Evolutionary conservation across 805 yeast genomes (phyloP), one percentile per base, ranked within the genome.

Genomic region (Lipomyces starkeyi): DNA sequence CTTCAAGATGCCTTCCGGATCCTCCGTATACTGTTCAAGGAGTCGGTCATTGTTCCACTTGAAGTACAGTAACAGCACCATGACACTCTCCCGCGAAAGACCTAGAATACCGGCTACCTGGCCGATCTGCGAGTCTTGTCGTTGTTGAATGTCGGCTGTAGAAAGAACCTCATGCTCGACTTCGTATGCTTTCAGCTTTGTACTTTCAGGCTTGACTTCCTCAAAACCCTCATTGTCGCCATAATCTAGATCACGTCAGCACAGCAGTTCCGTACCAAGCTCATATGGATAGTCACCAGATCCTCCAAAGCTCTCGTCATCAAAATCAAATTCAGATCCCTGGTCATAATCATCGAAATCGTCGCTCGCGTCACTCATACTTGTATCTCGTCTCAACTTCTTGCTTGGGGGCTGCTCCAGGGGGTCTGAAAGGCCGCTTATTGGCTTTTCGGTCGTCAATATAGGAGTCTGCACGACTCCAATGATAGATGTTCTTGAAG

Each of bases 21-120:
- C 79, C 25, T 82, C 85, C 64, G 87, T 82, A 76, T 83, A 87
- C 43, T 79, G 81, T 63, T 88, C 91, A 68, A 88, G 75, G 61
- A 88, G 74, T 63, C 81, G 79, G 65, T 87, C 89, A 49, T 83
- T 83, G 72, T 87, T 87, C 91, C 91, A 88, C 25, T 82, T 80
- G 76, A 79, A 87, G 58, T 80, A 76, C 47, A 84, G 81, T 60
- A 87, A 76, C 53, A 88, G 73, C 2, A 83, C 76, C 11, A 83
- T 75, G 20, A 86, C 80, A 25, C 80, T 80, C 40, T 80, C 82
- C 9, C 66, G 65, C 3, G 82, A 77, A 0, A 84, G 63, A 40
- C 81, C 81, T 3, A 85, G 72, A 9, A 84, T 74, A 0, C 71
- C 67, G 27, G 80, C 74, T 4, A 84, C 73, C n/a, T 79, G 76